Evolutionary conservation across 169 alveolate genomes (phyloP), one percentile per base, ranked within the genome.

Genomic region (Cryptosporidium viatorum): DNA sequence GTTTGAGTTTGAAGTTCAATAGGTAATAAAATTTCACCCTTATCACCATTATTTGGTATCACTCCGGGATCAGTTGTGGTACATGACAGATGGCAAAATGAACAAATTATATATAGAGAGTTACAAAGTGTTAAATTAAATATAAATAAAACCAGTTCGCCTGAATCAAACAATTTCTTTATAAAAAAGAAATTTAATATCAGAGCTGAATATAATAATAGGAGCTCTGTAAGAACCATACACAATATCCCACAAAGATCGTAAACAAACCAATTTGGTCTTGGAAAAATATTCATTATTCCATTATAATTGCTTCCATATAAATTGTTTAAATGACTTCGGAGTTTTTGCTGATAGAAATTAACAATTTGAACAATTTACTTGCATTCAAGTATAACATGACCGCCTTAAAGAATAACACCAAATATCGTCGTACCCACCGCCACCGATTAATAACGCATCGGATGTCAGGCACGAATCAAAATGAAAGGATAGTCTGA

Each of bases 61-160:
- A 80, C 89, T 23, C 89, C 89, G 16, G 89, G 89, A 67, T 80
- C 89, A 26, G 89, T 80, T 41, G 69, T 62, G 14, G 45, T 45
- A 65, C 80, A 43, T 8, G 65, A 43, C 62, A 80, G 26, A 23
- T 80, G 89, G 52, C 89, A 80, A 39, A 26, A 21, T 43, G 69
- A 37, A 59, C 70, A 80, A 21, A 80, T 41, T 26, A 80, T 14
- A 59, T 35, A 80, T 23, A 80, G 3, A 33, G 18, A 80, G 70
- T 80, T 80, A 39, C 65, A 80, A 26, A 60, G 14, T 21, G 62
- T 60, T n/a, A 80, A 41, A 29, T 80, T 37, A 65, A 59, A 12
- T 48, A 65, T 43, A 67, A 62, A 80, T 37, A 35, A 10, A 14
- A 73, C 6, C 1, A 6, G 4, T 16, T 80, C 62, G 7, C 67